Evolutionary conservation across 2,329 filamentous ascomycete genomes (phyloP).

Genomic region (Xylaria digitata): DNA sequence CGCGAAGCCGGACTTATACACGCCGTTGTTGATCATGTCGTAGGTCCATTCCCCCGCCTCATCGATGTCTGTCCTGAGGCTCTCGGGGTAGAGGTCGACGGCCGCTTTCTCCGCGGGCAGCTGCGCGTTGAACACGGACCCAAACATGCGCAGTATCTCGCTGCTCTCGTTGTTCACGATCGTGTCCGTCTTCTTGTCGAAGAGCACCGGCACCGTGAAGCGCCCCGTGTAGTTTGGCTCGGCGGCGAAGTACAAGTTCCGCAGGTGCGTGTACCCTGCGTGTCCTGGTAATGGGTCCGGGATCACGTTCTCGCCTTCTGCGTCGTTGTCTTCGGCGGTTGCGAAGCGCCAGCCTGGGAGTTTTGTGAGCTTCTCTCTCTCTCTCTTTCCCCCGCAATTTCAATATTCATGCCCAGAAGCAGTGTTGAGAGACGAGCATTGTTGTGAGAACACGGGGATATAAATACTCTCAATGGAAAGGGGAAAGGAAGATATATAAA

Average conservation of each 20-base stretch:
- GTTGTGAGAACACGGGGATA: not conserved
- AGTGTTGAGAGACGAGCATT: not conserved
- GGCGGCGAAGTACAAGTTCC: constrained; percentile 81
- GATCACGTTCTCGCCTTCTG: constrained; percentile 70
- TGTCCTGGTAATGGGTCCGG: constrained; percentile 77
- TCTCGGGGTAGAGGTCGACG: constrained; percentile 74
- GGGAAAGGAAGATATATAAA: not conserved
- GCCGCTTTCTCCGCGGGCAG: constrained; percentile 68
- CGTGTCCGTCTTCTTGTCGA: constrained; percentile 77
- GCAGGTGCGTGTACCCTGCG: constrained; percentile 75
- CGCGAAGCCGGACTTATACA: constrained; percentile 84
- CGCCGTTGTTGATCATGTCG: constrained; percentile 75
- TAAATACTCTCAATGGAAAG: too few relatives aligned
- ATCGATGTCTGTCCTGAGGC: constrained; percentile 77
- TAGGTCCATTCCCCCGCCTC: constrained; percentile 85
- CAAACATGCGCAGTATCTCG: constrained; percentile 93
- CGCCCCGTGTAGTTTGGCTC: constrained; percentile 79
- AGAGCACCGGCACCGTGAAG: constrained; percentile 89
- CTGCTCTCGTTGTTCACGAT: constrained; percentile 94
- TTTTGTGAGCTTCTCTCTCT: constrained; percentile 37
- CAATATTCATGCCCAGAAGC: too few relatives aligned
- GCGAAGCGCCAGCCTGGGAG: constrained; percentile 82
- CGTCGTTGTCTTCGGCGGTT: constrained; percentile 67
- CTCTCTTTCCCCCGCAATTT: not conserved
- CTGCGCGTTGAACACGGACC: constrained; percentile 80